Percentiles rank a stretch among this genome's conserved stretches.
Conservation (phyloP, 495 filamentous ascomycete species). For the Penicillium tannophilum region DNA sequence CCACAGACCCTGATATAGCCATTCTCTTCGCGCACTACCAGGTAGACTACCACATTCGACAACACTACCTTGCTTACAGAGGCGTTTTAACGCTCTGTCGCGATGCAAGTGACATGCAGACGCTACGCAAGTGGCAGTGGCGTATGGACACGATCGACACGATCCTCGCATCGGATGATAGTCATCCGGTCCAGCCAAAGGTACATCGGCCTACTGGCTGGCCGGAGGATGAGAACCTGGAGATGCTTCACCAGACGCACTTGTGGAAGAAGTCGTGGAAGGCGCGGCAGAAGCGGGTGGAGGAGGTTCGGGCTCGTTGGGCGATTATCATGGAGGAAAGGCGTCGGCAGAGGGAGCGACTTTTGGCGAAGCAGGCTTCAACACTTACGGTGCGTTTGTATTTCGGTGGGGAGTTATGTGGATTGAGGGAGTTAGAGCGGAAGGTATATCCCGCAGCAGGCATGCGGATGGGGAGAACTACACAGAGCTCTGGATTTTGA, state of each 20-base stretch:
- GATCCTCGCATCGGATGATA: neutral
- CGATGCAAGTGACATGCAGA: conserved; percentile 28
- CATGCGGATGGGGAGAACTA: conserved; percentile 4
- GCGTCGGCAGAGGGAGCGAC: conserved; percentile 21
- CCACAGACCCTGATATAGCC: conserved; percentile 12
- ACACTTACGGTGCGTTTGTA: conserved; percentile 26
- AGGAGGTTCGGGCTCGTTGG: conserved; percentile 25
- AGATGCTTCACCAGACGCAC: conserved; percentile 25
- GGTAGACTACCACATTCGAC: conserved; percentile 39
- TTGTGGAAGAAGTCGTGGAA: conserved; percentile 29
- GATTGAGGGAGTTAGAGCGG: conserved; percentile 18
- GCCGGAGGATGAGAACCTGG: conserved; percentile 22
- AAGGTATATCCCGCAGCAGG: neutral
- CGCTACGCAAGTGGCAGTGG: conserved; percentile 32
- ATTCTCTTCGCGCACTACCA: conserved; percentile 34
- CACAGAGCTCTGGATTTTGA: conserved; percentile 18
- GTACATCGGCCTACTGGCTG: conserved; percentile 7
- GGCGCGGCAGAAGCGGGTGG: conserved; percentile 17
- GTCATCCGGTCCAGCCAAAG: neutral
- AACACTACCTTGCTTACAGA: conserved; percentile 32
- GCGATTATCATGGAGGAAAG: conserved; percentile 32
- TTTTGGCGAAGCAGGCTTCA: conserved; percentile 11
- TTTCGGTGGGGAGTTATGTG: conserved; percentile 21
- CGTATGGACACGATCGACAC: conserved; percentile 17
- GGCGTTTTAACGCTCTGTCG: conserved; percentile 33